Percentiles rank a stretch among this genome's conserved stretches.
Evolutionary conservation across 768 basidiomycete genomes (phyloP).

Genomic region (Podaxis pistillaris): DNA sequence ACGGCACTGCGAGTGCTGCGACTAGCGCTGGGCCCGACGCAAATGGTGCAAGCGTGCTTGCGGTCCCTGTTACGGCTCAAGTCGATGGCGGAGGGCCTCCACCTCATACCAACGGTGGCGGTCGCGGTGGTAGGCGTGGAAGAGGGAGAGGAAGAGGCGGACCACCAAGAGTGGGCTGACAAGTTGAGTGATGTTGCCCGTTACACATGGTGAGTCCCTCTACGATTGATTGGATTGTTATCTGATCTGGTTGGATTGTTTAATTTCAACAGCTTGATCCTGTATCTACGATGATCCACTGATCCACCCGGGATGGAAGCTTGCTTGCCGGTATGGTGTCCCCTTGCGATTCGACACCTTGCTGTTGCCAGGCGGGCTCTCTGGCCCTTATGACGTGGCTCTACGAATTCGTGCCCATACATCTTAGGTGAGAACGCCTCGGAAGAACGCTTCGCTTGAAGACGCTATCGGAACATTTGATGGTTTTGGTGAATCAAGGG

Average conservation of each 20-base stretch:
- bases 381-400: not conserved
- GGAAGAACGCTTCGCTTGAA: too few relatives aligned
- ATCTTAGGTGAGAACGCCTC: not conserved
- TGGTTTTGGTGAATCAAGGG: not conserved
- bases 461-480: not conserved
- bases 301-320: not conserved
- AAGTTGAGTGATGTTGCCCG: not conserved
- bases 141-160: constrained; percentile 14
- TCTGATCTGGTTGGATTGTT: not conserved
- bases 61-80: not conserved
- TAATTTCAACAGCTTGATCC: not conserved
- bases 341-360: not conserved
- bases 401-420: not conserved
- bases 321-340: not conserved
- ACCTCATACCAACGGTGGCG: constrained; percentile 14
- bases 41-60: constrained; percentile 10
- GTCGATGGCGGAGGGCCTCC: not conserved
- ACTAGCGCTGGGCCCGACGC: constrained; percentile 7
- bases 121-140: constrained; percentile 7
- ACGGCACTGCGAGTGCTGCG: constrained; percentile 8
- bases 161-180: constrained; percentile 3
- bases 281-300: not conserved
- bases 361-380: not conserved
- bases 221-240: not conserved
- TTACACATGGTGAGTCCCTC: not conserved